These are phyloP conservation scores for Silene latifolia DNA, from an alignment of 148 eudicot genomes.

Conservation along the genomic window DNA sequence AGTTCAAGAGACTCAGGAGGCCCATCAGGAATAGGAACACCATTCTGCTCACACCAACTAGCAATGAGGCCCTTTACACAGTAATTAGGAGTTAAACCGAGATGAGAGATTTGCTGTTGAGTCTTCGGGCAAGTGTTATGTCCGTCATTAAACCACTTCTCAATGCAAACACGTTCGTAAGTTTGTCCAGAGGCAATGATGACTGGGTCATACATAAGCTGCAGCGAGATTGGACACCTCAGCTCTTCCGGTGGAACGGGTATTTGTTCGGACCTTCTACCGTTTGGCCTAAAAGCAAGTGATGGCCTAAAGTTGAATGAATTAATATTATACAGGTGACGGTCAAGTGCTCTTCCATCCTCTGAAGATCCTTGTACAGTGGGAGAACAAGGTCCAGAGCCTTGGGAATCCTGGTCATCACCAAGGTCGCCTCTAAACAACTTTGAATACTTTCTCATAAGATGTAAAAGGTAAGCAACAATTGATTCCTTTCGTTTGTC, in stretches of 20 bases:
- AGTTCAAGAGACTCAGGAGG: conserved; percentile 97
- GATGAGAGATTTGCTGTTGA: conserved; percentile 81
- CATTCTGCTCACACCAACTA: conserved; percentile 97
- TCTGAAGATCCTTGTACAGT: conserved; percentile 67
- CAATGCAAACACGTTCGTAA: conserved; percentile 89
- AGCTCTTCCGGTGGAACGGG: conserved; percentile 89
- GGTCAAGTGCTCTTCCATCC: conserved; percentile 58
- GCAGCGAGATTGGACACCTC: conserved; percentile 94
- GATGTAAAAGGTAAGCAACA: conserved; percentile 80
- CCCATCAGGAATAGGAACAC: conserved; percentile 64
- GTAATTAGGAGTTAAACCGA: conserved; percentile 85
- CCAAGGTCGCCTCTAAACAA: conserved; percentile 81
- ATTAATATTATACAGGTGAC: conserved; percentile 69
- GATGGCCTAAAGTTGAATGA: conserved; percentile 75
- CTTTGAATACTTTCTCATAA: conserved; percentile 92
- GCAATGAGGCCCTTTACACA: conserved; percentile 92
- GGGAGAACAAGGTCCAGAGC: conserved; percentile 97
- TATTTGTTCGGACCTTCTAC: conserved; percentile 63
- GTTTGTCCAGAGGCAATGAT: conserved; percentile 96
- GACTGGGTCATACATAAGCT: conserved; percentile 96
- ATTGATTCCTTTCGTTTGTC: conserved; percentile 95
- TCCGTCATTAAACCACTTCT: conserved; percentile 92
- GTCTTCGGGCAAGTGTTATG: conserved; percentile 96
- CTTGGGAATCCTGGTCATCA: conserved; percentile 96
- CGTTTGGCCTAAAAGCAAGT: conserved; percentile 43